These are phyloP conservation scores for Colletotrichum brevisporum DNA, from an alignment of 2,329 filamentous ascomycete species.

Conservation along the genomic window DNA sequence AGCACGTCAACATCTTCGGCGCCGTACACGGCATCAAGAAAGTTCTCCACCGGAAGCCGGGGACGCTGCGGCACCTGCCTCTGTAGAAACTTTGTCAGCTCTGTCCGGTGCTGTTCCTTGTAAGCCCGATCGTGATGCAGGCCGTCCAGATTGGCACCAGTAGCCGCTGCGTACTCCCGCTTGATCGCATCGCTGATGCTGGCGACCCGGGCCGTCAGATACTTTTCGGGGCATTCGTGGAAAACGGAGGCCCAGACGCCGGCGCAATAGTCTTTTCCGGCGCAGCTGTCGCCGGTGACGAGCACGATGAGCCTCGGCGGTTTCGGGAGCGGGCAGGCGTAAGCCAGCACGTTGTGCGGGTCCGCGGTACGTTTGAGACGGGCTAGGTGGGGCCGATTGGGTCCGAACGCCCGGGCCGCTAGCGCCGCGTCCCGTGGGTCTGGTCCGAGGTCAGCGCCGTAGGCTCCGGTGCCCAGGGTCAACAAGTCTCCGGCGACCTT, in stretches of 20 bases:
- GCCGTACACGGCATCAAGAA: constrained; percentile 59
- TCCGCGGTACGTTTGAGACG: constrained; percentile 66
- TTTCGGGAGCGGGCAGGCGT: constrained; percentile 68
- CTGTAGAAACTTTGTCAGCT: constrained; percentile 68
- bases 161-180: constrained; percentile 66
- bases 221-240: constrained; percentile 40
- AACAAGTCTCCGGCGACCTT: constrained; percentile 61
- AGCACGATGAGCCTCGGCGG: constrained; percentile 64
- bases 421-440: constrained; percentile 69
- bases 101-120: constrained; percentile 71
- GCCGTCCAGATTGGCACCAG: constrained; percentile 61
- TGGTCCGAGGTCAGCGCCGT: constrained; percentile 74
- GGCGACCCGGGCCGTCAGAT: constrained; percentile 55
- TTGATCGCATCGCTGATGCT: constrained; percentile 74
- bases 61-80: constrained; percentile 59
- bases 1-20: constrained; percentile 65
- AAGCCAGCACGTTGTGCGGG: constrained; percentile 65
- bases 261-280: constrained; percentile 74
- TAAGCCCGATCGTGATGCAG: constrained; percentile 69
- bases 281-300: constrained; percentile 67
- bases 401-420: constrained; percentile 69
- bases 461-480: constrained; percentile 65
- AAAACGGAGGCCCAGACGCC: constrained; percentile 63
- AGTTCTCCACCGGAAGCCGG: constrained; percentile 64
- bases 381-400: constrained; percentile 63